A percentile compares a stretch with the other conserved stretches of the same genome.
Evolutionary conservation across 495 filamentous ascomycete genomes (phyloP).

Genomic region (Neohortaea acidophila): DNA sequence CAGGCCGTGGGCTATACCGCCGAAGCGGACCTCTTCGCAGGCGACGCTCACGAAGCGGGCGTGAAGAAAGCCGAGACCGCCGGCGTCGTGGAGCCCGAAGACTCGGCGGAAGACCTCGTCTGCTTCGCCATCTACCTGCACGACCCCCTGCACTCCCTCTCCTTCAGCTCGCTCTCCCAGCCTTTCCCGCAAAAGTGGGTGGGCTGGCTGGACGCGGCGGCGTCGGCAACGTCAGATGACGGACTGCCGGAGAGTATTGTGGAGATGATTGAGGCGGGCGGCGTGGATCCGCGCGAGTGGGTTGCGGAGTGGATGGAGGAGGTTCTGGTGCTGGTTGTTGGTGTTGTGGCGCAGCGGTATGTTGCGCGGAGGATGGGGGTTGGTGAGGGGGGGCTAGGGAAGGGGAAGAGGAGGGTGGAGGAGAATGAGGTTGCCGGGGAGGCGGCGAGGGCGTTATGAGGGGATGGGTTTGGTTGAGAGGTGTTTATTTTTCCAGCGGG

Average conservation of each 20-base stretch:
- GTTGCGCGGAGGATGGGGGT: conserved; percentile 93
- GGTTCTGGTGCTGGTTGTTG: conserved; percentile 58
- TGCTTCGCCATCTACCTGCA: conserved; percentile 82
- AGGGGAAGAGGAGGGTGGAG: conserved; percentile 64
- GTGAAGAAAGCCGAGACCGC: conserved; percentile 31
- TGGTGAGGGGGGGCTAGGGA: conserved; percentile 66
- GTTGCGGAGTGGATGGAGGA: conserved; percentile 96
- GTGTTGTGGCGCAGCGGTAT: conserved; percentile 87
- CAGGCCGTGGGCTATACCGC: conserved; percentile 60
- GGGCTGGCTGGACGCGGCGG: conserved; percentile 72
- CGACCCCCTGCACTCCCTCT: conserved; percentile 83
- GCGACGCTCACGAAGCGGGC: conserved; percentile 38
- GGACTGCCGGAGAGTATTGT: conserved; percentile 66
- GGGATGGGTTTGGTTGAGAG: background rate
- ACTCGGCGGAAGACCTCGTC: conserved; percentile 43
- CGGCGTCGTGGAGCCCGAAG: conserved; percentile 36
- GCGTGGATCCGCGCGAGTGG: conserved; percentile 92
- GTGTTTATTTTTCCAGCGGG: too few relatives aligned
- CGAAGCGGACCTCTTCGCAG: conserved; percentile 53
- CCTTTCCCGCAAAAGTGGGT: conserved; percentile 74
- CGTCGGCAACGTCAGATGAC: conserved; percentile 27
- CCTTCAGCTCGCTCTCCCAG: conserved; percentile 73
- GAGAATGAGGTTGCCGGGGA: conserved; percentile 63
- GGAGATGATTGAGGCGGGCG: conserved; percentile 74
- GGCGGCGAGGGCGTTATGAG: conserved; percentile 53